Base-by-base conservation (phyloP, 495 filamentous ascomycete species). In the Cladorrhinum samala region DNA sequence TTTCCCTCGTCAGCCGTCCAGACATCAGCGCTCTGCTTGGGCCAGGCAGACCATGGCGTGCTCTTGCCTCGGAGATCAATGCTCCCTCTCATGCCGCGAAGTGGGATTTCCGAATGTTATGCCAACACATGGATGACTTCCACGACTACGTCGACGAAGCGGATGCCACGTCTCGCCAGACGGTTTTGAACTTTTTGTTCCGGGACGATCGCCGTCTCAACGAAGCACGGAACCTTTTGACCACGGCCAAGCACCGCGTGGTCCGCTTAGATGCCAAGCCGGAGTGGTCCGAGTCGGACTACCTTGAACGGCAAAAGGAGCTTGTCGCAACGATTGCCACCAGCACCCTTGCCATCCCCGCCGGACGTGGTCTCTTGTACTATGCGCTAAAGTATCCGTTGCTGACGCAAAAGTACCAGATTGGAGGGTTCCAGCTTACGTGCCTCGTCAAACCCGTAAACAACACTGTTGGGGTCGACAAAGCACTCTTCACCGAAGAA, bases 271-370 rank as follows among this genome's bases (percentile, higher is more conserved):
- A 82, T 48, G 82, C 89, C 1, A 81, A 89, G 54, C 83, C 84
- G 0, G 83, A 84, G 33, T 93, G 87, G 86, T 81, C 82, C 17
- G 94, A 98, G 59, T 77, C 85, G 0, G 84, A 93, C 50, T 79
- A 93, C n/a, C 73, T 98, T 9, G 92, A 97, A 59, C 83, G 83
- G n/a, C 92, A 97, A 62, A 95, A 95, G 65, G 86, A 88, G 51
- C 72, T 95, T 19, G 89, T 88, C 18, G 85, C 91, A 49, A 83
- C 84, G 43, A 80, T 96, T 13, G 91, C 90, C 8, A 80, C 89
- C 19, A 82, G 93, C 46, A 97, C 92, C 2, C 71, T 96, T 30
- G 90, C 93, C 9, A 85, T 95, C 42, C 86, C 92, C 2, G 78
- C 88, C 9, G 93, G 93, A 17, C 79, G 91, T 49, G 88, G 85